Conservation (phyloP, 2,329 filamentous ascomycete species). For the Phymatotrichopsis omnivora region DNA sequence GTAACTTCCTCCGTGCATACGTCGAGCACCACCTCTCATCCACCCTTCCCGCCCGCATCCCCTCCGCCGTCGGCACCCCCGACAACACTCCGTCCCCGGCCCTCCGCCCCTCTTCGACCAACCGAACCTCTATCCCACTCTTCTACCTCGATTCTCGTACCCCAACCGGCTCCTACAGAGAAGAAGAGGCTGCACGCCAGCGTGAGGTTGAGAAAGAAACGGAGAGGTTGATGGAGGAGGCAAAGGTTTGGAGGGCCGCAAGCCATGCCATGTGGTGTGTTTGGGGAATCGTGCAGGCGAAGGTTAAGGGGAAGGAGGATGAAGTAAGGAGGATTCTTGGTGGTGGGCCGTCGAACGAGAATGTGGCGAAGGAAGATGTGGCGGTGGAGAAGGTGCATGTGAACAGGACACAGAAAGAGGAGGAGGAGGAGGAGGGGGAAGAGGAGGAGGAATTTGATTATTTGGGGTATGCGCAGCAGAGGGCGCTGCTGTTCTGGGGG, state of each 20-base stretch:
- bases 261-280: constrained; percentile 88
- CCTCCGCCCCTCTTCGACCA: constrained; percentile 32
- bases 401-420: constrained; percentile 21
- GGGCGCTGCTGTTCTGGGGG: constrained; percentile 89
- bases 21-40: constrained; percentile 60
- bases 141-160: constrained; percentile 74
- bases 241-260: constrained; percentile 72
- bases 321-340: constrained; percentile 12
- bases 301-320: constrained; percentile 46
- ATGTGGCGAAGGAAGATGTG: constrained; percentile 19
- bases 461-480: constrained; percentile 77
- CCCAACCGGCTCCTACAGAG: constrained; percentile 47
- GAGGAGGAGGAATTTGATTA: constrained; percentile 75
- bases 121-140: constrained; percentile 33
- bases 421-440: constrained; percentile 37
- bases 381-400: constrained; percentile 29
- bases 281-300: constrained; percentile 94
- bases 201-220: constrained; percentile 58
- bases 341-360: not conserved
- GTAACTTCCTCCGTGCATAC: constrained; percentile 76
- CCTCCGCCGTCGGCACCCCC: constrained; percentile 30
- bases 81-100: too few species aligned
- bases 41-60: constrained; percentile 32
- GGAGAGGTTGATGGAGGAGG: constrained; percentile 62
- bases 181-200: constrained; percentile 53